Conservation (phyloP, 2,329 filamentous ascomycete species). For the Dothiorella sarmentorum region DNA sequence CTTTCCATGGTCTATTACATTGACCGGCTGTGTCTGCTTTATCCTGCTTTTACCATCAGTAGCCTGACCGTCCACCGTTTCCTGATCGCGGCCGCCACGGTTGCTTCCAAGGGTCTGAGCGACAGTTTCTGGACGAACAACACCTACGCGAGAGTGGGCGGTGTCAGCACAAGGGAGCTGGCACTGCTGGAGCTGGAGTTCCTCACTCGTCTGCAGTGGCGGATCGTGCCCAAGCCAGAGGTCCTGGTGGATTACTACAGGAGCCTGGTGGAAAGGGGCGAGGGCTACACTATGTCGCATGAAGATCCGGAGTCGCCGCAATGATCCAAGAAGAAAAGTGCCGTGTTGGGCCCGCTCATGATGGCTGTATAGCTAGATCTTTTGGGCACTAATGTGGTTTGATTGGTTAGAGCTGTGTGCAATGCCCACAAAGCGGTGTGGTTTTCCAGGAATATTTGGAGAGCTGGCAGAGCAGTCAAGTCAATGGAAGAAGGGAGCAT, state of each 20-base stretch:
- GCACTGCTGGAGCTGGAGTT: conserved; percentile 93
- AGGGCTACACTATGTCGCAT: conserved; percentile 53
- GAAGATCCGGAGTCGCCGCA: not conserved
- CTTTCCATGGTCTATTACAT: conserved; percentile 99
- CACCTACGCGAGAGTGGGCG: conserved; percentile 90
- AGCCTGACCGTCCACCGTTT: conserved; percentile 96
- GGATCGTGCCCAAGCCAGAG: conserved; percentile 93
- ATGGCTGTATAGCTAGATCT: not conserved
- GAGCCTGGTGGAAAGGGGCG: conserved; percentile 69
- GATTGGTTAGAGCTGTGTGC: not conserved
- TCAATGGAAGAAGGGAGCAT: conserved; percentile 13
- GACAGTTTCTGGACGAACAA: conserved; percentile 99
- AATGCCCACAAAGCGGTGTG: not conserved
- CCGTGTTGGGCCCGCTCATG: not conserved
- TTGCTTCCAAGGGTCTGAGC: conserved; percentile 91
- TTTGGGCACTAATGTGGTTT: not conserved
- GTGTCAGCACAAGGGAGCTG: conserved; percentile 84
- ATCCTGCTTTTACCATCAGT: conserved; percentile 93
- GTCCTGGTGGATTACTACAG: conserved; percentile 90
- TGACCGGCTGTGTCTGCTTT: conserved; percentile 86
- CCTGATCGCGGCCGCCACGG: conserved; percentile 90
- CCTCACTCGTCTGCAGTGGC: conserved; percentile 88
- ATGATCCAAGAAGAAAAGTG: not conserved
- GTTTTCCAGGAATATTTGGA: not conserved
- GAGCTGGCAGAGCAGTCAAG: not conserved